Evolutionary conservation across 768 basidiomycete genomes (phyloP), one percentile per base, ranked within the genome.

Genomic region (Cyclocybe aegerita): DNA sequence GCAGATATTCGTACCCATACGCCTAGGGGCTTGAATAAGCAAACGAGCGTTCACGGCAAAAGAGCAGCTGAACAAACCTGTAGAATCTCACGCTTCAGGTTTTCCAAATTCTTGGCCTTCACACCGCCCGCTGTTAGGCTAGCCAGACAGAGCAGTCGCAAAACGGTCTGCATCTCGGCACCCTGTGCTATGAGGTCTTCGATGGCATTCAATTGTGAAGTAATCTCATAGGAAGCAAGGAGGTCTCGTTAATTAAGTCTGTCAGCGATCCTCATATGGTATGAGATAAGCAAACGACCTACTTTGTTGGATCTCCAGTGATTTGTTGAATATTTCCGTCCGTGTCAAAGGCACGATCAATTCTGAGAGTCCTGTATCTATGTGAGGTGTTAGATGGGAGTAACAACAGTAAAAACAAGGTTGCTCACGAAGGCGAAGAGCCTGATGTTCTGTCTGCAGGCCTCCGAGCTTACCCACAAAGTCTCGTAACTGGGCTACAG

Each of bases 281-380:
- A 31, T 41, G n/a, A 16, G 36, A 36, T 36, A 30, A 23, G 5
- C 11, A 10, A 40, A 6, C 12, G 14, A 65, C 81, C 63, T 61
- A 93, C 94, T 98, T 67, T 98, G 97, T 63, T 98, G 96, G 10
- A 97, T 88, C 70, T 98, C 95, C 8, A 99, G 75, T 9, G 86
- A 89, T 62, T 85, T 88, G 69, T 93, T 93, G 71, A 99, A 99
- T 40, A 86, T 71, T 36, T 96, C 90, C 10, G 90, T 89, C 46
- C 82, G 77, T 1, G 95, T 98, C 52, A 87, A 74, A 16, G 90
- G 85, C 52, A 93, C 83, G 38, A 99, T 76, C 63, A 93, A 72
- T 69, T 98, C 97, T n/a, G 93, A 95, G 40, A 99, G 65, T 30
- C 89, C 89, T 49, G 94, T 98, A 66, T 99, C 97, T 98, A 56